A percentile compares a stretch with the other conserved stretches of the same genome.
Evolutionary conservation across 1,284 basidiomycete genomes (phyloP).

Genomic region (Cutaneotrichosporon daszewskae): DNA sequence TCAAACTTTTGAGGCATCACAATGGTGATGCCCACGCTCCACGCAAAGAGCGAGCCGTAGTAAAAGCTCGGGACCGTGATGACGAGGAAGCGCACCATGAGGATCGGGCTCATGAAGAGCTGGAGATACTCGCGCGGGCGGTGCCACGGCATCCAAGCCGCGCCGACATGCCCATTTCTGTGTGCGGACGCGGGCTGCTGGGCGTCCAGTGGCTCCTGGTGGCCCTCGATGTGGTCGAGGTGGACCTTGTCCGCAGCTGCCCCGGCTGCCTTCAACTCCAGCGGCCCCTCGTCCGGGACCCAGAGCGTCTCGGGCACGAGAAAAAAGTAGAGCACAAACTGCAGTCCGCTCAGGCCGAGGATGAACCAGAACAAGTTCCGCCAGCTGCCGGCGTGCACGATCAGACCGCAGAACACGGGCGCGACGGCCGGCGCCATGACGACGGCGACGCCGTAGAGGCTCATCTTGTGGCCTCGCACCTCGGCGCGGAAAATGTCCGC

Average conservation of each 20-base stretch:
- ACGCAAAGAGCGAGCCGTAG: slow-evolving; percentile 42
- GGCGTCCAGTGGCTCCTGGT: not conserved
- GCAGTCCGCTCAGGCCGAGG: slow-evolving; percentile 26
- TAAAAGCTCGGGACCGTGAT: slow-evolving; percentile 35
- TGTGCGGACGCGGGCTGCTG: not conserved
- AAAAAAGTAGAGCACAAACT: slow-evolving; percentile 20
- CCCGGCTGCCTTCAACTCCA: not conserved
- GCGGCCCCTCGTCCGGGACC: slow-evolving; percentile 5
- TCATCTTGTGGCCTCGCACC: slow-evolving; percentile 40
- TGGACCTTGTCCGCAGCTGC: not conserved
- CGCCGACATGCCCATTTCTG: slow-evolving; percentile 17
- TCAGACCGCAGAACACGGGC: slow-evolving; percentile 38
- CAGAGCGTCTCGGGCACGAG: slow-evolving; percentile 44
- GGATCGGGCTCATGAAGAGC: slow-evolving; percentile 29
- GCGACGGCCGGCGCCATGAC: slow-evolving; percentile 37
- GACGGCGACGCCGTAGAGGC: slow-evolving; percentile 28
- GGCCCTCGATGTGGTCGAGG: not conserved
- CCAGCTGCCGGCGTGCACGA: slow-evolving; percentile 26
- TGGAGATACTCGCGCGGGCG: slow-evolving; percentile 31
- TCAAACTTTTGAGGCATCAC: slow-evolving; percentile 36
- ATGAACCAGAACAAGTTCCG: slow-evolving; percentile 40
- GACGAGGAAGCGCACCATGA: slow-evolving; percentile 19
- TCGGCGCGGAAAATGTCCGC: slow-evolving; percentile 33
- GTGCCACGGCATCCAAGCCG: slow-evolving; percentile 40
- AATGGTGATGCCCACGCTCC: slow-evolving; percentile 39